A percentile compares a stretch with the other conserved stretches of the same genome.
Conservation (phyloP, 768 basidiomycete species). For the Lactarius vividus region DNA sequence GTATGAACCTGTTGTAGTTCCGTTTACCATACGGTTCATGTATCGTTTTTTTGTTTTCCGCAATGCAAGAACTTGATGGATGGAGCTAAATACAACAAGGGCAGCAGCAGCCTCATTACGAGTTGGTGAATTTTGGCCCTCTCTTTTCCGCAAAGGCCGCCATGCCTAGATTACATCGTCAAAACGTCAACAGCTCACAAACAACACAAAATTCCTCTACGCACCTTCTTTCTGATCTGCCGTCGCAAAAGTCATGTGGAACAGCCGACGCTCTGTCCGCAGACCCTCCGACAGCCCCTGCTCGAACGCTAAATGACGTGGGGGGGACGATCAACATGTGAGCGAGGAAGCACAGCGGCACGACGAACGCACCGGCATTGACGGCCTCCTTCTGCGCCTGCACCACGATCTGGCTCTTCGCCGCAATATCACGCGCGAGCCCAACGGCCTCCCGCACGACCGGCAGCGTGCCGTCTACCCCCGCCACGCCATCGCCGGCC, state of each 20-base stretch:
- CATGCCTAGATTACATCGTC: slow-evolving; percentile 68
- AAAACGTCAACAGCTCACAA: slow-evolving; percentile 8
- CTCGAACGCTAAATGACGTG: slow-evolving; percentile 64
- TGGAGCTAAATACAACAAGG: neutral
- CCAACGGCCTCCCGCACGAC: slow-evolving; percentile 86
- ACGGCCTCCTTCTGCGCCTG: slow-evolving; percentile 92
- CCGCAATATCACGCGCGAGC: slow-evolving; percentile 74
- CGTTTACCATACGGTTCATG: neutral
- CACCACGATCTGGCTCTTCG: slow-evolving; percentile 79
- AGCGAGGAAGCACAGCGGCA: too few relatives aligned
- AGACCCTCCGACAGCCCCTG: slow-evolving; percentile 78
- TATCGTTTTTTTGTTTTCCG: neutral
- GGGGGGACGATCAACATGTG: slow-evolving; percentile 1
- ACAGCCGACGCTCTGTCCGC: slow-evolving; percentile 81
- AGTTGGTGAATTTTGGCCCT: slow-evolving; percentile 76
- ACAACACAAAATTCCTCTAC: slow-evolving; percentile 30
- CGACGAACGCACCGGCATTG: slow-evolving; percentile 60
- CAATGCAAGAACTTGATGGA: neutral
- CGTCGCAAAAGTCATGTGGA: slow-evolving; percentile 91
- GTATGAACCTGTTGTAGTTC: neutral
- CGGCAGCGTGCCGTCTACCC: slow-evolving; percentile 43
- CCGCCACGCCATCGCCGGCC: slow-evolving; percentile 46
- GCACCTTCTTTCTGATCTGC: slow-evolving; percentile 92
- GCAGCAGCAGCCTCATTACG: slow-evolving; percentile 29
- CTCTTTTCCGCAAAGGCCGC: slow-evolving; percentile 92